These are phyloP conservation scores for Tetrastigma voinierianum DNA, from an alignment of 164 flowering plant species.

Conservation along the genomic window DNA sequence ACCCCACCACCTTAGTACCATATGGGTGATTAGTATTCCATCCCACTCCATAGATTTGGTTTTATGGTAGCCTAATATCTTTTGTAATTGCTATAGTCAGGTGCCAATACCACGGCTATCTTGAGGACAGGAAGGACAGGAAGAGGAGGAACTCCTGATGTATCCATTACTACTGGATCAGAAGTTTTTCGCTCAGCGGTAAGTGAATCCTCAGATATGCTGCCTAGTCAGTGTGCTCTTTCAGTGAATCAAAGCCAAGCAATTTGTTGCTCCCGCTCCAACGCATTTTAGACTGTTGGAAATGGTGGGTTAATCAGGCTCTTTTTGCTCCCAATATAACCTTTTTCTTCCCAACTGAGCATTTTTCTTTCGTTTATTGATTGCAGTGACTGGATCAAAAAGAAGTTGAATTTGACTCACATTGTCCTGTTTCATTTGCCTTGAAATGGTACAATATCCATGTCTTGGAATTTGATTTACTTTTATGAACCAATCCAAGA, in stretches of 20 bases:
- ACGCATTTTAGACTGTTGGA: constrained; percentile 23
- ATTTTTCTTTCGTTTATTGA: background rate
- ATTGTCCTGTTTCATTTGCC: constrained; percentile 1
- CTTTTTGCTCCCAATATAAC: background rate
- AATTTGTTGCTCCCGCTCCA: constrained; percentile 39
- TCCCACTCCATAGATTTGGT: background rate
- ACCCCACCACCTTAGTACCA: background rate
- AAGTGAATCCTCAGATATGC: constrained; percentile 31
- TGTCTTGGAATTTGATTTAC: background rate
- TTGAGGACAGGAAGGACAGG: constrained; percentile 14
- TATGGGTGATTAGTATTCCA: background rate
- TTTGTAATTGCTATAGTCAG: constrained; percentile 17
- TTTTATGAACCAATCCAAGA: background rate
- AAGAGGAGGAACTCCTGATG: constrained; percentile 20
- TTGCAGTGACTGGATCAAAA: background rate
- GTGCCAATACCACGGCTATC: constrained; percentile 4
- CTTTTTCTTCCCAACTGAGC: background rate
- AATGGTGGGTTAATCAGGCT: constrained; percentile 29
- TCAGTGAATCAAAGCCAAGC: constrained; percentile 32
- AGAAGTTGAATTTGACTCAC: background rate
- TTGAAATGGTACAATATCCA: background rate
- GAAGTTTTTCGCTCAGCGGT: constrained; percentile 28
- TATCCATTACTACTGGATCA: constrained; percentile 21
- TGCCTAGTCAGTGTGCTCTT: constrained; percentile 21
- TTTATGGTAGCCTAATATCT: constrained; percentile 2